Evolutionary conservation across 2,329 filamentous ascomycete species (phyloP).

Genomic region (Hansfordia pulvinata): DNA sequence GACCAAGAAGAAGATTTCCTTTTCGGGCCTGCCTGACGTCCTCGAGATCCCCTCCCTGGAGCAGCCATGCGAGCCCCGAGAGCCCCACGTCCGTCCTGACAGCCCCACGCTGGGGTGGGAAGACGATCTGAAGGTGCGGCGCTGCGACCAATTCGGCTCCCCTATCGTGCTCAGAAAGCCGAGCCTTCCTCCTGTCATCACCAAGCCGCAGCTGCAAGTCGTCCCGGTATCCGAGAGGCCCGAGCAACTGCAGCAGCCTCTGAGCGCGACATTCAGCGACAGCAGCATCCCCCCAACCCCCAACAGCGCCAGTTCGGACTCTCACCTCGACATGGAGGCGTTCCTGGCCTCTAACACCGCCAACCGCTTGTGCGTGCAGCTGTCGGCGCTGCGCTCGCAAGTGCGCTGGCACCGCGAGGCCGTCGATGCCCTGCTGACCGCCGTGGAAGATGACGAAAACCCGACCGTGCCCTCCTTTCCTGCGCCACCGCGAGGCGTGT

Average conservation of each 20-base stretch:
- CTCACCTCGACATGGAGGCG: conserved; percentile 14
- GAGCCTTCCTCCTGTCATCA: neutral
- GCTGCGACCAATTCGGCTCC: too few relatives aligned
- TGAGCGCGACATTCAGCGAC: too few relatives aligned
- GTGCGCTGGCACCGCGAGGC: conserved; percentile 31
- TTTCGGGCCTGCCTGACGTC: conserved; percentile 19
- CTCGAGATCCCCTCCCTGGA: conserved; percentile 13
- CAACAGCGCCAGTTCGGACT: conserved; percentile 8
- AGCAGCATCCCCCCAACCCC: conserved; percentile 2
- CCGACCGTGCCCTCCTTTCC: too few relatives aligned
- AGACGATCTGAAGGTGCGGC: too few relatives aligned
- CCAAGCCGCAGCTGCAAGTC: neutral
- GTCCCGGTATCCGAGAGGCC: too few relatives aligned
- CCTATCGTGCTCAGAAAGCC: neutral
- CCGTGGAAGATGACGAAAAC: conserved; percentile 9
- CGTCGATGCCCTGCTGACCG: conserved; percentile 27
- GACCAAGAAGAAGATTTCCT: conserved; percentile 28
- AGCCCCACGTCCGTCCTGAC: conserved; percentile 41
- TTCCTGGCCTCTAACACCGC: conserved; percentile 15
- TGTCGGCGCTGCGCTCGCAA: conserved; percentile 32
- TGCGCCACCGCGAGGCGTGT: too few relatives aligned
- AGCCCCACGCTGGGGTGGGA: conserved; percentile 46
- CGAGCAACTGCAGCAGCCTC: too few relatives aligned
- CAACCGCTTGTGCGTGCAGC: conserved; percentile 34
- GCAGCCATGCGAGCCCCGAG: conserved; percentile 20